Conservation (phyloP, 495 filamentous ascomycete genomes). For the Hyaloscypha hepaticicola region DNA sequence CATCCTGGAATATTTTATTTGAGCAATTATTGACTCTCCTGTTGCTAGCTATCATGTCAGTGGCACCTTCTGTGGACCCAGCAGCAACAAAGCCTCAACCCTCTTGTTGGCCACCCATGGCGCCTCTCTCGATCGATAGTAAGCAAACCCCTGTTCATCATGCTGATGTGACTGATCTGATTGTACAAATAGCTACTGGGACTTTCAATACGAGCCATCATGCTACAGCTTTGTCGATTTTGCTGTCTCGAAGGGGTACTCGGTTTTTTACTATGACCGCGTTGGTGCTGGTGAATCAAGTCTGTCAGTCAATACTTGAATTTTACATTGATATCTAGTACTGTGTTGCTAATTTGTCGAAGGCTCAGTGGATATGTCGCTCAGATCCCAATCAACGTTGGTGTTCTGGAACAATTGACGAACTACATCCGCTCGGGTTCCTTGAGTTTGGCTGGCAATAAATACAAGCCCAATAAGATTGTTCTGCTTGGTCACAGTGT, state of each 20-base stretch:
- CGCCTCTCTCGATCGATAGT: neutral
- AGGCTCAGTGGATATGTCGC: conserved; percentile 17
- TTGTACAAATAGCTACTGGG: conserved; percentile 51
- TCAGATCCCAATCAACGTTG: conserved; percentile 10
- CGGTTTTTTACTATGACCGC: conserved; percentile 56
- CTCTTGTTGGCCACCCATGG: neutral
- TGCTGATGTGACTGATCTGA: neutral
- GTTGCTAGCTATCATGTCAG: neutral
- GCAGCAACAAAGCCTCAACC: neutral
- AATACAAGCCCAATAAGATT: conserved; percentile 41
- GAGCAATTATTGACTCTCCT: too few species aligned
- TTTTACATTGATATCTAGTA: too few species aligned
- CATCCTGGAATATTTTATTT: too few species aligned
- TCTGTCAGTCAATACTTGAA: conserved; percentile 32
- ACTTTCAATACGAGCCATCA: conserved; percentile 48
- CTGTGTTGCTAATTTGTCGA: neutral
- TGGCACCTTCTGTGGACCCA: neutral
- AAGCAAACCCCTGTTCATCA: neutral
- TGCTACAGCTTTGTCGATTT: conserved; percentile 55
- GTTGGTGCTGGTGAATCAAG: conserved; percentile 56
- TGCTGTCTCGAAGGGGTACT: conserved; percentile 50
- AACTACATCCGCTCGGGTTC: conserved; percentile 3
- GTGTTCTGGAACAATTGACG: conserved; percentile 10
- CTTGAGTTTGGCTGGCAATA: neutral
- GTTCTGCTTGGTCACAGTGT: conserved; percentile 53